These are phyloP conservation scores for Lactarius psammicola DNA, from an alignment of 768 basidiomycete genomes.

Conservation along the genomic window DNA sequence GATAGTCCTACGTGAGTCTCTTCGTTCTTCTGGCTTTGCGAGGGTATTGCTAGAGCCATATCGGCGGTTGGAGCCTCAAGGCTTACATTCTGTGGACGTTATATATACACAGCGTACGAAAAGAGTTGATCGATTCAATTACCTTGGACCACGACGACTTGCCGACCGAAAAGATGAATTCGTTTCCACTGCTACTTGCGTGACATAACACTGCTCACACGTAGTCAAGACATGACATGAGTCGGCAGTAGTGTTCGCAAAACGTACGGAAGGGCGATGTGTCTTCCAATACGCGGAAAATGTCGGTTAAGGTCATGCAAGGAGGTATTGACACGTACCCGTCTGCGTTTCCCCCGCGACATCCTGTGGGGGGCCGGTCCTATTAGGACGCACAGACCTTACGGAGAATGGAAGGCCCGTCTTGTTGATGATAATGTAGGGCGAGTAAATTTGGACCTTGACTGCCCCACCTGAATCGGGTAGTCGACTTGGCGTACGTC, in stretches of 20 bases:
- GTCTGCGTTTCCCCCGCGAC: constrained; percentile 76
- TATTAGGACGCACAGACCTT: constrained; percentile 58
- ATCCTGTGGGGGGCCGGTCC: constrained; percentile 65
- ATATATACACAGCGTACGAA: not conserved
- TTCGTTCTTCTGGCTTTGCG: constrained; percentile 57
- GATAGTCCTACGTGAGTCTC: constrained; percentile 84
- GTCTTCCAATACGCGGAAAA: constrained; percentile 29
- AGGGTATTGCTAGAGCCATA: constrained; percentile 70
- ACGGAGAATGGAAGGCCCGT: constrained; percentile 81
- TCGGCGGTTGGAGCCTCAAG: constrained; percentile 94
- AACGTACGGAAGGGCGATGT: constrained; percentile 80
- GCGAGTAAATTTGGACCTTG: constrained; percentile 91
- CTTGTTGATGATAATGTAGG: constrained; percentile 91
- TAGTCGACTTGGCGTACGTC: constrained; percentile 51
- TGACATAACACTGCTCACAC: constrained; percentile 75
- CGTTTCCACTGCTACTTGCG: constrained; percentile 72
- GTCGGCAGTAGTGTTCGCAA: constrained; percentile 4
- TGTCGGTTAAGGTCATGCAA: not conserved
- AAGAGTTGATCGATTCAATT: constrained; percentile 26
- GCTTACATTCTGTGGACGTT: constrained; percentile 59
- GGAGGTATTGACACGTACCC: constrained; percentile 43
- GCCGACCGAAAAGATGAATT: constrained; percentile 76
- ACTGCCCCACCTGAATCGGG: constrained; percentile 93
- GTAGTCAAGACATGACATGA: constrained; percentile 2
- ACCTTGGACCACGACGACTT: constrained; percentile 92